A percentile compares a stretch with the other conserved stretches of the same genome.
Conservation (phyloP, 345 rosid species). For the Brassica incana region DNA sequence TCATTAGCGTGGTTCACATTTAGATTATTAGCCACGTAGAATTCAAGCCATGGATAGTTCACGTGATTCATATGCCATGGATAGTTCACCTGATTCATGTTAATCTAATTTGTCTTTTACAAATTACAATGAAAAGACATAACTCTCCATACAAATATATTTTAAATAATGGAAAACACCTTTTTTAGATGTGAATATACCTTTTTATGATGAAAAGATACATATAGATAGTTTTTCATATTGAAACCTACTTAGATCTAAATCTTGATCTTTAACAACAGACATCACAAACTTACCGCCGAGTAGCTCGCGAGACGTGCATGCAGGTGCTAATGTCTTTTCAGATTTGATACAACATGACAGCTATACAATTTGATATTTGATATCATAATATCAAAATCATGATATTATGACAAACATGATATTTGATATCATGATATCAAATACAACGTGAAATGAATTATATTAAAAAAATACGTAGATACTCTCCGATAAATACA, state of each 20-base stretch:
- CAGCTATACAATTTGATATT: not conserved
- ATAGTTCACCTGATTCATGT: not conserved
- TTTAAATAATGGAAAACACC: not conserved
- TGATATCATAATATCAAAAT: conserved; percentile 12
- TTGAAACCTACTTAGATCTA: conserved; percentile 10
- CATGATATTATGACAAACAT: not conserved
- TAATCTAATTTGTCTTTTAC: no score
- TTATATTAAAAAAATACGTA: not conserved
- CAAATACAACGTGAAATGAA: conserved; percentile 13
- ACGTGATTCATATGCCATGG: not conserved
- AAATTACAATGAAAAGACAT: no score
- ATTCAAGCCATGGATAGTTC: not conserved
- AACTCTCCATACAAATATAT: no score
- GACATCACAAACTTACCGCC: not conserved
- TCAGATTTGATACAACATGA: not conserved
- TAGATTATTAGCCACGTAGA: not conserved
- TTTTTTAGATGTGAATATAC: no score
- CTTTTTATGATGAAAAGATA: not conserved
- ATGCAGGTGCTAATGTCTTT: conserved; percentile 8
- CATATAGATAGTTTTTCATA: not conserved
- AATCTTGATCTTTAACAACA: conserved; percentile 6
- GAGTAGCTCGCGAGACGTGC: conserved; percentile 3
- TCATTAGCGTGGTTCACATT: not conserved
- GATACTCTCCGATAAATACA: conserved; percentile 21
- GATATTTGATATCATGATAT: not conserved